These are phyloP conservation scores for Naganishia randhawae DNA, from an alignment of 768 basidiomycete species.

Conservation along the genomic window DNA sequence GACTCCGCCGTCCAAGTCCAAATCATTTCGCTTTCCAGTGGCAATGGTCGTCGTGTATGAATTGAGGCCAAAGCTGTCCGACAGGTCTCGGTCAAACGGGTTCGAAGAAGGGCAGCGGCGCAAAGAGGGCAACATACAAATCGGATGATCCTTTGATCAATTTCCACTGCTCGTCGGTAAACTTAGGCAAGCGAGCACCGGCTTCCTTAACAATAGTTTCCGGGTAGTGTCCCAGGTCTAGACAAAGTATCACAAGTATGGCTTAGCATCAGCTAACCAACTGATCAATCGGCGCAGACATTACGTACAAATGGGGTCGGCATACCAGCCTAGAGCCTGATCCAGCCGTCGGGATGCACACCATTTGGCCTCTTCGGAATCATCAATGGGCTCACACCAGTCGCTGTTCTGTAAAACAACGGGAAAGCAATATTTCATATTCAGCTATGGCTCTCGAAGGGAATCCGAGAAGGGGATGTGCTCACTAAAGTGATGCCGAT, in stretches of 20 bases:
- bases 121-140: constrained; percentile 30
- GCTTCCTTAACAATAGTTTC: constrained; percentile 41
- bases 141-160: constrained; percentile 47
- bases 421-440: constrained; percentile 12
- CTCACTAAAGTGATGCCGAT: constrained; percentile 79
- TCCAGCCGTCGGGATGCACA: constrained; percentile 71
- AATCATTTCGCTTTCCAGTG: constrained; percentile 18
- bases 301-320: constrained; percentile 44
- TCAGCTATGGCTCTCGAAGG: background rate
- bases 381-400: constrained; percentile 26
- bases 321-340: constrained; percentile 60
- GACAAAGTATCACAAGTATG: constrained; percentile 52
- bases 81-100: background rate
- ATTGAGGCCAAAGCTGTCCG: constrained; percentile 28
- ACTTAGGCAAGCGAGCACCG: constrained; percentile 32
- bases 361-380: constrained; percentile 56
- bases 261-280: background rate
- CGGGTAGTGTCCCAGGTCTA: constrained; percentile 71
- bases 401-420: constrained; percentile 25
- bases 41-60: constrained; percentile 25
- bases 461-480: constrained; percentile 60
- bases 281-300: background rate
- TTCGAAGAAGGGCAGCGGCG: background rate
- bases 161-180: constrained; percentile 41
- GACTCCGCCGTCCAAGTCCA: constrained; percentile 4